phyloP scores from a whole-genome alignment of 768 basidiomycete species.

The Mycena belliarum region DNA sequence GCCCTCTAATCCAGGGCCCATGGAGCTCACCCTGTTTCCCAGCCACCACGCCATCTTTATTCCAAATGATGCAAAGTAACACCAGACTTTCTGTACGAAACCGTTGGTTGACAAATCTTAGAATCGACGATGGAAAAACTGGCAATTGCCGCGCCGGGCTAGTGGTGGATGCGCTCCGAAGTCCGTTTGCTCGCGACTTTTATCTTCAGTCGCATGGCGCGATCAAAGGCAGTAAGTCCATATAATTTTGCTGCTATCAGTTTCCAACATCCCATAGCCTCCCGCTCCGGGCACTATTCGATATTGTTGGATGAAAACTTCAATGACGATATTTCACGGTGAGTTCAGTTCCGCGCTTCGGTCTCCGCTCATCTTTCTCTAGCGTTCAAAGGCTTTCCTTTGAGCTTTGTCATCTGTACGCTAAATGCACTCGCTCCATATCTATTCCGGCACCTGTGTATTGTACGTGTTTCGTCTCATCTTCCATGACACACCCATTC shows the following conservation, averaged over 20 bases:
- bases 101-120: slow-evolving; percentile 3
- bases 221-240: slow-evolving; percentile 51
- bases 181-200: slow-evolving; percentile 40
- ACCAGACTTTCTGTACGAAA: background rate
- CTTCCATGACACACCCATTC: background rate
- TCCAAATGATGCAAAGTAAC: slow-evolving; percentile 26
- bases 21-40: background rate
- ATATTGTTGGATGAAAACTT: slow-evolving; percentile 45
- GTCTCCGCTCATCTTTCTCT: background rate
- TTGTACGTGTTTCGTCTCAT: slow-evolving; percentile 40
- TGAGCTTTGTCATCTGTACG: slow-evolving; percentile 53
- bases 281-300: slow-evolving; percentile 52
- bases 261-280: slow-evolving; percentile 3
- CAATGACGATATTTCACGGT: background rate
- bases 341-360: background rate
- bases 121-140: slow-evolving; percentile 36
- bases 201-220: slow-evolving; percentile 60
- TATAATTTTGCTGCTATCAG: background rate
- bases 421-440: slow-evolving; percentile 55
- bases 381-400: slow-evolving; percentile 47
- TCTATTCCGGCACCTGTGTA: slow-evolving; percentile 64
- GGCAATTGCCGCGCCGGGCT: slow-evolving; percentile 57
- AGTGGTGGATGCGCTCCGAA: slow-evolving; percentile 36
- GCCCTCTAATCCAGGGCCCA: background rate
- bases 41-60: slow-evolving; percentile 61